Percentiles rank a stretch among this genome's conserved stretches.
These are phyloP conservation scores for Arthrobotrys iridis DNA, from an alignment of 2,329 filamentous ascomycete species.

Conservation along the genomic window DNA sequence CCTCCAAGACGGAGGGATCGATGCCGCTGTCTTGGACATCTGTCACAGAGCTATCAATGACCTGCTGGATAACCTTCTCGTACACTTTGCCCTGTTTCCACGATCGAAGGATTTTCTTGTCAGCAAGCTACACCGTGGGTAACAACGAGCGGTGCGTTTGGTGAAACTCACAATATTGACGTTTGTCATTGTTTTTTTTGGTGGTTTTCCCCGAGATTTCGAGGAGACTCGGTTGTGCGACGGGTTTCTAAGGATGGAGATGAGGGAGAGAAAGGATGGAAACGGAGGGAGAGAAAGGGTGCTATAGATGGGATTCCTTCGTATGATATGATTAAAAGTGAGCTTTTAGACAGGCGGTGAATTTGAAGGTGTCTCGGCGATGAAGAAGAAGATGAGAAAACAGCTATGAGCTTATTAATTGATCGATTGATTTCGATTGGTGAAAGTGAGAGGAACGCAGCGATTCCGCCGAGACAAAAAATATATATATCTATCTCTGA, in stretches of 20 bases:
- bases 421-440: too few species aligned
- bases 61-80: slow-evolving; percentile 78
- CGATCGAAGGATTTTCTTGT: slow-evolving; percentile 16
- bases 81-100: slow-evolving; percentile 76
- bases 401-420: too few species aligned
- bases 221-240: not conserved
- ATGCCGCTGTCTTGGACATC: slow-evolving; percentile 98
- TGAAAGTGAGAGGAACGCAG: not conserved
- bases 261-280: too few species aligned
- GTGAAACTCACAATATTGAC: slow-evolving; percentile 33
- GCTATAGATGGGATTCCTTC: not conserved
- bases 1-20: slow-evolving; percentile 83
- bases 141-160: not conserved
- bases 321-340: not conserved
- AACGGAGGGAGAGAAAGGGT: too few species aligned
- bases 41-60: slow-evolving; percentile 88
- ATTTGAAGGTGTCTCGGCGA: too few species aligned
- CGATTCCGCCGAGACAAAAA: not conserved
- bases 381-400: too few species aligned
- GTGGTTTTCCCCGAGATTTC: not conserved
- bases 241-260: not conserved
- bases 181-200: too few species aligned
- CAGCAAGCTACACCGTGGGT: not conserved
- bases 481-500: not conserved
- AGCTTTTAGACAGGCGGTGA: not conserved